Base-by-base conservation (phyloP, 2,329 filamentous ascomycete species). In the Leptodontidium sp. region DNA sequence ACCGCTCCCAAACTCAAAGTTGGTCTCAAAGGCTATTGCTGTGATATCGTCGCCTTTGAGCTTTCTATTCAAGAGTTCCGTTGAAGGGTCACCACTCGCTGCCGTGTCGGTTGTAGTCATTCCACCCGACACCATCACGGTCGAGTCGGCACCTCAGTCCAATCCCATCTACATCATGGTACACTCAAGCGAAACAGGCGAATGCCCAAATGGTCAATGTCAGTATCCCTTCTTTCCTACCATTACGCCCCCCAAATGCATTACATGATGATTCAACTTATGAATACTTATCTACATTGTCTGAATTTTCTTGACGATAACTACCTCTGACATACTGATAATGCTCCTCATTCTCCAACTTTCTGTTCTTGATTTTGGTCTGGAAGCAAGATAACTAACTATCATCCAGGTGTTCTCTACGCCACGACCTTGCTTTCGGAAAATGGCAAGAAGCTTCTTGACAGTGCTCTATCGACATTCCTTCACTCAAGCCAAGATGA, bases 271-370 rank as follows among this genome's bases (percentile, higher is more conserved):
- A 97, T 86, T 82, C 82, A 87, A 82, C 81, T 82, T 85, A 85
- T 82, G 87, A 97, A 96, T 93, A 94, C 94, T 98, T 98, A 98
- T 98, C 95, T 98, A 98, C 95, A 98, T 98, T 98, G 94, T 92
- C 95, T 94, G 95, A 97, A 91, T 83, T 84, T 81, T 86, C 87
- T 91, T 97, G 94, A 97, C 90, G 94, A 96, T 87, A 87, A 85
- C 80, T 85, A 87, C 87, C 89, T 94, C 91, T 95, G 90, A 95
- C 90, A 93, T 90, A 84, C 93, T 97, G 93, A 97, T 88, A 82
- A 84, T 82, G 84, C 75, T 76, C 67, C 70, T 73, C 69, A 68
- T 24, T 61, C 32, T 68, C 64, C 53, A 49, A 43, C 12, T 38
- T 61, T 38, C 50, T 71, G 24, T 65, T 68, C 45, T 57, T 49